These are phyloP conservation scores for Penicillium sp. DNA, from an alignment of 2,329 filamentous ascomycete genomes.

Conservation along the genomic window DNA sequence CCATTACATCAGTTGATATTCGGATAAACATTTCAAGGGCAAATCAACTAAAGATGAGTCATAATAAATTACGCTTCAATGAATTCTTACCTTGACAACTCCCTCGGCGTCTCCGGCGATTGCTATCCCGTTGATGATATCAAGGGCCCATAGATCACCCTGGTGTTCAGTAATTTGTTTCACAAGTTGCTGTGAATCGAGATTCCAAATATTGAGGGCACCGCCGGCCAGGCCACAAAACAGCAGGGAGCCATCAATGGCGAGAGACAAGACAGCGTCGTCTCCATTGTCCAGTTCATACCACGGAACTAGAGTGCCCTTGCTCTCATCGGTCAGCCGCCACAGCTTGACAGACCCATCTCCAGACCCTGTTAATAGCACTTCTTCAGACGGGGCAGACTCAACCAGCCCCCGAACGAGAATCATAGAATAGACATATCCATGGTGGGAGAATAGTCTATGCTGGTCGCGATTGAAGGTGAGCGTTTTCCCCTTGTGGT, in stretches of 20 bases:
- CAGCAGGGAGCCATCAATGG: constrained; percentile 83
- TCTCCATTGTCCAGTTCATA: constrained; percentile 61
- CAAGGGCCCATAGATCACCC: constrained; percentile 79
- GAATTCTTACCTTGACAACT: constrained; percentile 64
- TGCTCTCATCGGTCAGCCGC: constrained; percentile 61
- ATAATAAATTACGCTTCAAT: background rate
- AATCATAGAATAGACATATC: constrained; percentile 96
- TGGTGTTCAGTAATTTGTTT: constrained; percentile 77
- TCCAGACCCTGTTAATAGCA: constrained; percentile 84
- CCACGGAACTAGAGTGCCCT: constrained; percentile 65
- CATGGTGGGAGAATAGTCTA: constrained; percentile 85
- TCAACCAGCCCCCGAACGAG: constrained; percentile 69
- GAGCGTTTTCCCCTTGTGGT: constrained; percentile 61
- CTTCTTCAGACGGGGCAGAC: constrained; percentile 65
- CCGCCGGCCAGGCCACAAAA: constrained; percentile 87
- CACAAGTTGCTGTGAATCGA: constrained; percentile 87
- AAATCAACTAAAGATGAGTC: background rate
- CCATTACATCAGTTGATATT: background rate
- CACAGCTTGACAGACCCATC: constrained; percentile 96
- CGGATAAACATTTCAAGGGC: background rate
- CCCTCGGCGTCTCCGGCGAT: constrained; percentile 89
- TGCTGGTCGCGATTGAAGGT: constrained; percentile 81
- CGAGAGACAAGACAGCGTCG: constrained; percentile 69
- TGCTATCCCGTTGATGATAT: constrained; percentile 78
- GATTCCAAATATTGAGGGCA: constrained; percentile 91